Evolutionary conservation across 768 basidiomycete species (phyloP), one percentile per base, ranked within the genome.

Genomic region (Megacollybia marginata): DNA sequence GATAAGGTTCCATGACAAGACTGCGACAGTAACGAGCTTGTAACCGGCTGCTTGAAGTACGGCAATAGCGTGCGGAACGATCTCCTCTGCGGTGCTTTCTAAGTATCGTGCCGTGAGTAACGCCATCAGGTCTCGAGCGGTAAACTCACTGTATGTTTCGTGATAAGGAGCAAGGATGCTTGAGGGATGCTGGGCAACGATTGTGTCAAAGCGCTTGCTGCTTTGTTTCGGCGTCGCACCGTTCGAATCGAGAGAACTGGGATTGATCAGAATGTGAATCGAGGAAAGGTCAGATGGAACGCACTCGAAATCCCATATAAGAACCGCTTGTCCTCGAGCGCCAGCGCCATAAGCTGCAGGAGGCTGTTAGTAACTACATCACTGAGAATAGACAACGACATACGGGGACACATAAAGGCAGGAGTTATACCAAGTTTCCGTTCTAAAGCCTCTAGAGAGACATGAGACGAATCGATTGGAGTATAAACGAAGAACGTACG

Each of bases 341-440:
- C 9, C 11, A 44, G 72, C 60, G n/a, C n/a, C 70, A 65, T 54
- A 73, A 58, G 53, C n/a, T 71, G 50, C 44, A 12, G 44, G 31
- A 1, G 15, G n/a, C 7, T 10, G n/a, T n/a, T n/a, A n/a, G 48
- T n/a, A n/a, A 28, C 44, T 13, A 13, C 4, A 28, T 20, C 32
- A 38, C 20, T 43, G 23, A 33, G 44, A 2, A 10, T 20, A 48
- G 19, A 33, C 44, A 1, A 9, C 18, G 23, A 57, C 65, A 48
- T 55, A 71, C 71, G 75, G 44, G 75, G 74, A 31, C 75, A 68
- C 71, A n/a, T n/a, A n/a, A n/a, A n/a, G n/a, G n/a, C n/a, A n/a
- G n/a, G n/a, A n/a, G n/a, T n/a, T n/a, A n/a, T 73, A 71, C 50
- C 75, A 71, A 20, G 73, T n/a, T n/a, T n/a, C n/a, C 65, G 69